These are phyloP conservation scores for Hypericum androsaemum DNA, from an alignment of 345 rosid species.

Conservation along the genomic window DNA sequence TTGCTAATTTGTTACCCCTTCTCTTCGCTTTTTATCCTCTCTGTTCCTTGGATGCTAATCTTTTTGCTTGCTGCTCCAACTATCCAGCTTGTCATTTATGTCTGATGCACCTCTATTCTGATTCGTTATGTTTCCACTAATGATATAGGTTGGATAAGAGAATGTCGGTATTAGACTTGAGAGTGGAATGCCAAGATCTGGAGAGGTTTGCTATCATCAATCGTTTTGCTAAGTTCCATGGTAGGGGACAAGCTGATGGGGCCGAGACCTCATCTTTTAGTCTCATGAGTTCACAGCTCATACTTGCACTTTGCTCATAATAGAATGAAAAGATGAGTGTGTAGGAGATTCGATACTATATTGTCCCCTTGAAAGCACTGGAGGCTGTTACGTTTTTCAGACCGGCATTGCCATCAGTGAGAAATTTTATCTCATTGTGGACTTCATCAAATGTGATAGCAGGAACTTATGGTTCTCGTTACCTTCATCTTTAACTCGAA, in stretches of 20 bases:
- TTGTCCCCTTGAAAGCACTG: slow-evolving; percentile 19
- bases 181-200: slow-evolving; percentile 1
- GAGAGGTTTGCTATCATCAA: slow-evolving; percentile 1
- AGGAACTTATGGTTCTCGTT: slow-evolving; percentile 27
- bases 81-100: neutral
- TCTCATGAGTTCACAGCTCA: too few species aligned
- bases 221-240: slow-evolving; percentile 29
- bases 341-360: slow-evolving; percentile 18
- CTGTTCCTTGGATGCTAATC: neutral
- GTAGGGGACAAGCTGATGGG: slow-evolving; percentile 44
- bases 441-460: slow-evolving; percentile 21
- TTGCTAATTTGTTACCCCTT: too few species aligned
- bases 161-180: slow-evolving; percentile 3
- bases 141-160: neutral
- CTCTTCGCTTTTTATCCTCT: too few species aligned
- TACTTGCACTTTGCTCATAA: too few species aligned
- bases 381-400: slow-evolving; percentile 32
- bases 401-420: slow-evolving; percentile 35
- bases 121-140: neutral
- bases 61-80: neutral
- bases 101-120: neutral
- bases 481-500: slow-evolving; percentile 21
- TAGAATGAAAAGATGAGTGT: too few species aligned
- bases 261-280: slow-evolving; percentile 40
- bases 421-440: slow-evolving; percentile 24